phyloP scores from a whole-genome alignment of 257 asterid genomes.

The Cynanchum wilfordii region DNA sequence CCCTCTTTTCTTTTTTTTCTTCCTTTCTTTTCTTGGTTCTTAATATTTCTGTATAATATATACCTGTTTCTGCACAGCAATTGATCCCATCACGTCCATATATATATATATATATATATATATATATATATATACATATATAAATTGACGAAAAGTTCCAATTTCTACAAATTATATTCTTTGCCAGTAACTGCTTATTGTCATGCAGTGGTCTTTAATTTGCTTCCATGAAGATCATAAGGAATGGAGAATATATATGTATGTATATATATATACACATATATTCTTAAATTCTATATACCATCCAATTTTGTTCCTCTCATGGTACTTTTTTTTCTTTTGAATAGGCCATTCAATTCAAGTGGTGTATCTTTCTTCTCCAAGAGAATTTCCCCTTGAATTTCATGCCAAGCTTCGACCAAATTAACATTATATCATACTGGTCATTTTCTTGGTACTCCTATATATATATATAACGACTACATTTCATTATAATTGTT shows the following conservation, averaged over 20 bases:
- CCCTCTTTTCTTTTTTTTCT: neutral
- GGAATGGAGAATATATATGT: slow-evolving; percentile 8
- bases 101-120: no score
- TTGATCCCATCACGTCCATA: no score
- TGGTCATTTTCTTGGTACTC: no score
- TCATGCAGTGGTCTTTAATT: neutral
- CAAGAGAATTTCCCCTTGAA: neutral
- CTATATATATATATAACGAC: no score
- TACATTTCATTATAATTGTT: no score
- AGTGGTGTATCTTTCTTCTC: neutral
- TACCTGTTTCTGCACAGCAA: no score
- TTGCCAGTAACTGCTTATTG: neutral
- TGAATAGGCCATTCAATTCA: slow-evolving; percentile 1
- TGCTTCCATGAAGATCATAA: slow-evolving; percentile 5
- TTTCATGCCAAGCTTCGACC: slow-evolving; percentile 1
- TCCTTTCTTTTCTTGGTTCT: no score
- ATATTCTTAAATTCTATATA: neutral
- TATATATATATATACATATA: no score
- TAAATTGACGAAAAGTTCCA: no score
- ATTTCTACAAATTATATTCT: no score
- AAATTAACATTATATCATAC: neutral
- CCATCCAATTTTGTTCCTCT: slow-evolving; percentile 1
- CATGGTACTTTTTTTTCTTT: neutral
- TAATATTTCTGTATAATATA: no score
- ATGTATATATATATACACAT: no score